Evolutionary conservation across 352 stramenopile species (phyloP), one percentile per base, ranked within the genome.

Genomic region (Hyphochytrium catenoides): DNA sequence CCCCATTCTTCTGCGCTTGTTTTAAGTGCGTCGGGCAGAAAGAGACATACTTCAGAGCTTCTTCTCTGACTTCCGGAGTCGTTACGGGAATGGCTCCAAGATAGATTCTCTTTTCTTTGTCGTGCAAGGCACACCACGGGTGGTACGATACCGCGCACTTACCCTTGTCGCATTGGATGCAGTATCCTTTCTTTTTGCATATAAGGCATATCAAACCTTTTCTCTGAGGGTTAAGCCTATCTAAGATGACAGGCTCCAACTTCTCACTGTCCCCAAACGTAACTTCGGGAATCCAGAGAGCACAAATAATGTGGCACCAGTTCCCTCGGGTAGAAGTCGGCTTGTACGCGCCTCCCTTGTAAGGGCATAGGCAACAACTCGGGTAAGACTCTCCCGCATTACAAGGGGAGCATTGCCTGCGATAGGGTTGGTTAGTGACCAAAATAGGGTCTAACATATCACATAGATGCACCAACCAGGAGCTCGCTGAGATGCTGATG

Each of bases 271-370:
- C 44, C 16, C 60, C 74, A 42, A 76, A 62, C 32, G 53, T 72
- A 21, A 88, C 64, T 50, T 88, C 73, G 2, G 73, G 73, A 27
- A 84, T 68, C 73, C 73, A 88, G 33, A 75, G 66, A 26, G 72
- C 50, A 30, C 73, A 88, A 35, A 81, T 48, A 19, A 84, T 57
- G 47, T 88, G 73, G 26, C 58, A 61, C 69, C 72, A 79, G 5
- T 74, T 54, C 38, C 56, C 51, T 5, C 39, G 38, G 37, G 76
- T 55, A 19, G 39, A 59, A 8, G 67, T 73, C 5, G 45, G 59
- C 4, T 73, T 70, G 44, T 85, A 39, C 6, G 67, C 68, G 12
- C 73, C 73, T 23, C 70, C 70, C 22, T 57, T 54, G 12, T 61
- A 47, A 12, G 61, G 65, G 33, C 62, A 82, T 14, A 84, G 48